Evolutionary conservation across 139 green algal species (phyloP), one percentile per base, ranked within the genome.

Genomic region (Picochlorum sp.): DNA sequence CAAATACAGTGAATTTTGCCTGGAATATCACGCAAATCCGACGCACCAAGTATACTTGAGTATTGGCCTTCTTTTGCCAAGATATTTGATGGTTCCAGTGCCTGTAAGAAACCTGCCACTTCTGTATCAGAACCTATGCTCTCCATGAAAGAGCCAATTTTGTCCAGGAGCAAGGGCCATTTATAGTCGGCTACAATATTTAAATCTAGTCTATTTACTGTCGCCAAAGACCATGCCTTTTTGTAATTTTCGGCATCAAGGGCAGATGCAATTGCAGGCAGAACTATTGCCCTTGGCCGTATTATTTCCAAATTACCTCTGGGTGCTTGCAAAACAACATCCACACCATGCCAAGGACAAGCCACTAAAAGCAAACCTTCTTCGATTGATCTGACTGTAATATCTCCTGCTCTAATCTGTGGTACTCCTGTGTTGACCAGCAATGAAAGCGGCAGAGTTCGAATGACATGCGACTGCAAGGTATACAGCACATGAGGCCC

Each of bases 231-330:
- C 79, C 77, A 92, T 1, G 86, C 85, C 0, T 35, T 73, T 24
- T 28, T 22, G 30, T 51, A 78, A 16, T 65, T 28, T 26, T 61
- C 33, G 3, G 39, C 58, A 28, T 59, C 31, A n/a, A 97, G 68
- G 5, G 63, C 58, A 2, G 50, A 54, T 16, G 71, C 60, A 13
- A 91, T 61, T 10, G 75, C 76, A 8, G 79, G 64, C 29, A 97
- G 64, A n/a, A 94, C 86, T 8, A 98, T 75, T 10, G 76, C 50
- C 3, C 91, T 79, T 0, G 86, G 89, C 24, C 58, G 61, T 13
- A 97, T 67, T 2, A 52, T 75, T 72, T 98, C 91, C 25, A 98
- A 75, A 65, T 96, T 98, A 30, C 91, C 91, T 0, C 91, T 77
- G 18, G 86, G 84, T 78, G 94, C 87, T 68, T 96, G 86, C 63